Conservation (phyloP, 352 stramenopile species). For the Pythium oligandrum region DNA sequence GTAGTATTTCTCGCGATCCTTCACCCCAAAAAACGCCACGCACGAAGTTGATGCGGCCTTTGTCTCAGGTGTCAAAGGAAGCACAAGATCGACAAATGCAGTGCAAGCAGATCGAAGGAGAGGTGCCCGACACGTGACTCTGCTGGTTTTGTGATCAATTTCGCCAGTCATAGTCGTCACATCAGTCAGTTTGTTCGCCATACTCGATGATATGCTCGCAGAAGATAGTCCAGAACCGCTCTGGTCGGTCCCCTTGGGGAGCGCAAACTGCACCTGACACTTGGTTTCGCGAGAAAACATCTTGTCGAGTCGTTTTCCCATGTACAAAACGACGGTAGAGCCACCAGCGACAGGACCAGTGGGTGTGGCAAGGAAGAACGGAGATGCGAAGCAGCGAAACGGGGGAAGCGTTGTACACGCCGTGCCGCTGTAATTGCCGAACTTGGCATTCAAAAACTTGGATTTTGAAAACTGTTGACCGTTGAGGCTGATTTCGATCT, state of each 20-base stretch:
- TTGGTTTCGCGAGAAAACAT: constrained; percentile 42
- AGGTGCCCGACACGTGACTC: constrained; percentile 49
- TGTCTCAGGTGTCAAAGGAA: constrained; percentile 22
- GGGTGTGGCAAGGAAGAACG: constrained; percentile 58
- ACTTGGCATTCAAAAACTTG: constrained; percentile 51
- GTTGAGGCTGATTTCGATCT: constrained; percentile 66
- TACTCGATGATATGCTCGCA: constrained; percentile 1
- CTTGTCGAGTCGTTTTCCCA: constrained; percentile 45
- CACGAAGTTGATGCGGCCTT: constrained; percentile 10
- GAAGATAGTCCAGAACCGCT: too few relatives aligned
- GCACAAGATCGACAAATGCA: constrained; percentile 38
- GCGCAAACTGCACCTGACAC: constrained; percentile 58
- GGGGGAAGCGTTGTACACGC: constrained; percentile 53
- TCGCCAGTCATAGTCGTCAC: constrained; percentile 35
- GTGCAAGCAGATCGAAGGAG: constrained; percentile 39
- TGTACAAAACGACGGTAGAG: constrained; percentile 49
- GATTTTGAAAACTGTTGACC: constrained; percentile 55
- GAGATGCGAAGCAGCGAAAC: constrained; percentile 49
- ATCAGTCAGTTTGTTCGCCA: constrained; percentile 13
- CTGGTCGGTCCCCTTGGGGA: constrained; percentile 17
- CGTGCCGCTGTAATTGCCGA: constrained; percentile 58
- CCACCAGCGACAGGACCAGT: constrained; percentile 58
- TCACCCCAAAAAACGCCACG: constrained; percentile 27
- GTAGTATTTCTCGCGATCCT: constrained; percentile 57
- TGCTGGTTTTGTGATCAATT: constrained; percentile 39